Percentiles rank a stretch among this genome's conserved stretches.
Evolutionary conservation across 140 eudicot species (phyloP).

Genomic region (Stevia rebaudiana): DNA sequence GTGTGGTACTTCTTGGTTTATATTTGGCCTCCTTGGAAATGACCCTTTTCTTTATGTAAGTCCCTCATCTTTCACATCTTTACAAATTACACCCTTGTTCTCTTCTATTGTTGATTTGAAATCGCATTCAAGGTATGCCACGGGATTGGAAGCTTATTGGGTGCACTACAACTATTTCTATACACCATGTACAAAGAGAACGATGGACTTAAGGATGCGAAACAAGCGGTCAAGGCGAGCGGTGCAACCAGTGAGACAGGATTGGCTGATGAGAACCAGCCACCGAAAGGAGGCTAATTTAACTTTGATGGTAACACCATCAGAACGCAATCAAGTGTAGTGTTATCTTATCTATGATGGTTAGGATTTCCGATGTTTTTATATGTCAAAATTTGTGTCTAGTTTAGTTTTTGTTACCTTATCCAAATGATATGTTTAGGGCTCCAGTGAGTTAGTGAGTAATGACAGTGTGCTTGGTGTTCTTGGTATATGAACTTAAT

Average conservation of each 20-base stretch:
- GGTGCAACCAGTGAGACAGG: constrained; percentile 37
- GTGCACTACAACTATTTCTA: constrained; percentile 63
- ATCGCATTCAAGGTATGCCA: constrained; percentile 58
- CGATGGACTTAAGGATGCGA: constrained; percentile 25
- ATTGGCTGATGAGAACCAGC: constrained; percentile 1
- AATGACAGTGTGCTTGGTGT: not conserved
- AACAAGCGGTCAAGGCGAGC: constrained; percentile 11
- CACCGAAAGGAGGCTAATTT: not conserved
- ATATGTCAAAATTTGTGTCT: not conserved
- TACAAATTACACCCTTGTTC: not conserved
- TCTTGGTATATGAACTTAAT: not conserved
- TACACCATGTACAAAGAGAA: constrained; percentile 55
- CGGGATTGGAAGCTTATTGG: constrained; percentile 71
- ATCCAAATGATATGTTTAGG: not conserved
- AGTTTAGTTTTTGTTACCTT: not conserved
- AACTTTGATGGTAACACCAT: not conserved
- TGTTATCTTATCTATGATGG: not conserved
- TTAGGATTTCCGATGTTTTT: not conserved
- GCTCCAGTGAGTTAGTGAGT: too few relatives aligned
- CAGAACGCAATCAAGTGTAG: not conserved
- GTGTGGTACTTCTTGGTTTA: constrained; percentile 87
- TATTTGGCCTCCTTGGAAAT: constrained; percentile 76
- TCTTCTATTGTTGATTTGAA: not conserved
- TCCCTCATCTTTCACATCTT: constrained; percentile 8
- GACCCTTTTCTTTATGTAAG: constrained; percentile 86